Base-by-base conservation (phyloP, 1,139 yeast genomes). In the Casaregolazyma suthepensis region DNA sequence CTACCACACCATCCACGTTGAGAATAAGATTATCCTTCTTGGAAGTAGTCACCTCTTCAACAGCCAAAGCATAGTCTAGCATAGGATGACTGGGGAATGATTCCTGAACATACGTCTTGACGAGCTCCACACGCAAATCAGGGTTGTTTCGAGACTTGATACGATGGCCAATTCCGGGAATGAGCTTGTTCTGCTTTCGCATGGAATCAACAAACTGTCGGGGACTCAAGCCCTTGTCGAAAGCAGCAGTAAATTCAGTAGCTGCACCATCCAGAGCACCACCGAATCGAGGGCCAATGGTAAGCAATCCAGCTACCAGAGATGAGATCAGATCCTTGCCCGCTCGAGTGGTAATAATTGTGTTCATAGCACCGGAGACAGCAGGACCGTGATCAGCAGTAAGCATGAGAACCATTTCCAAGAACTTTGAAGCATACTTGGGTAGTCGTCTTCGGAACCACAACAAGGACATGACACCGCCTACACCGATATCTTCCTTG, bases 351-450 rank as follows among this genome's bases (percentile, higher is more conserved):
- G 78, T 74, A 61, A 74, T 71, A 57, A 74, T 74, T 51, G 78
- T 75, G 67, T 74, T 74, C 78, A 74, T 73, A 54, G 78, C 78
- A 56, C 78, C 78, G 31, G 74, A 68, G 35, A 74, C 78, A 48
- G 78, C 78, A 22, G 78, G 78, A 56, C 78, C 78, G 62, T 74
- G 78, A 59, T 74, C 78, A 47, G 78, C 78, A 45, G 78, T 75
- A 43, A 74, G 68, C 78, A 75, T 75, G 53, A 74, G 71, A 29
- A 74, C 78, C 77, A 74, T 74, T 59, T 74, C 78, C 51, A 74
- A 62, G 62, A 74, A 74, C 70, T 74, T 73, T 56, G 76, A 65
- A 40, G 77, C 78, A 56, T 73, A 74, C 42, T 68, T 59, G 29
- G 78, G 78, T 52, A 74, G 62, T 46, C 77, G 66, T 52, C 78